Base-by-base conservation (phyloP, 1,284 basidiomycete species). In the Rhodotorula sp. region DNA sequence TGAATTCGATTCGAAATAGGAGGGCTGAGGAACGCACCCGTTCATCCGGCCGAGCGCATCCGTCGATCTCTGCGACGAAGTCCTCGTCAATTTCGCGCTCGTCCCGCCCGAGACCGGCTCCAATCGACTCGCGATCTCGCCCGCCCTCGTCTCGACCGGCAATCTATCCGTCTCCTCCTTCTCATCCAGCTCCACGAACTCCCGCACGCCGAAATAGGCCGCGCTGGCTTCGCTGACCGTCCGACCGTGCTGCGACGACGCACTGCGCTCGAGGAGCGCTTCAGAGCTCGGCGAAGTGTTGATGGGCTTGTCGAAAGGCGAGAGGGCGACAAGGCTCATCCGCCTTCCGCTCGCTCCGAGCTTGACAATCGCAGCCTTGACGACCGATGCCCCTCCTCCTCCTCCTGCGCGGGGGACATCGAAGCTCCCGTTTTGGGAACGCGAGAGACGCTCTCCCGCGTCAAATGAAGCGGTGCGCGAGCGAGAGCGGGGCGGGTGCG, bases 351-450 rank as follows among this genome's bases (percentile, higher is more conserved):
- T 22, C 16, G 47, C 28, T 24, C 57, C 40, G 31, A 65, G 63
- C n/a, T 54, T 59, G 50, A 50, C 57, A 56, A 63, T 64, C 24
- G 66, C 66, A 4, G 64, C 64, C n/a, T 54, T 65, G 64, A 65
- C 18, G n/a, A 53, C 37, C n/a, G 57, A n/a, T 8, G 30, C 28
- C 2, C 37, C 60, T 31, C 47, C 24, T 8, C 18, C 6, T 10
- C 15, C 30, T 8, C 18, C 6, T 10, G 7, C 30, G 11, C 16
- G 20, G 22, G 34, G 0, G 16, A 28, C 28, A 11, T 52, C 60
- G 24, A 62, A 7, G 56, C 40, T 54, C 4, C 40, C 40, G 40
- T 44, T 44, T 13, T 44, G 40, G 20, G 58, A 11, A 28, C 30
- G 16, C 9, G 58, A n/a, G 22, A 44, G 30, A 59, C n/a, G 58